A percentile compares a stretch with the other conserved stretches of the same genome.
Conservation (phyloP, 2,329 filamentous ascomycete genomes). For the Ophiostoma perfectum region DNA sequence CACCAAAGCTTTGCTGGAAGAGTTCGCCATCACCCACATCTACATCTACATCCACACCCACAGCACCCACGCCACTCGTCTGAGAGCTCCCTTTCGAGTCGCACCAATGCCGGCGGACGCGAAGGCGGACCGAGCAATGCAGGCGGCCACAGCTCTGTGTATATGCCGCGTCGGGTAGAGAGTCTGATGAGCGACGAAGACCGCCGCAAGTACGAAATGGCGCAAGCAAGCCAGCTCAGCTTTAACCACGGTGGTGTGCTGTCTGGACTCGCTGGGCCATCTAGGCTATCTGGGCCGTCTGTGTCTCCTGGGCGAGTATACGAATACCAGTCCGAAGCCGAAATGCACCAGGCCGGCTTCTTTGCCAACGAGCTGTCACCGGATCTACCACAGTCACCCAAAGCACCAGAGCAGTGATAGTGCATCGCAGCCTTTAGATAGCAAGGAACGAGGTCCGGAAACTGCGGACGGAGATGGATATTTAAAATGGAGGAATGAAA, state of each 20-base stretch:
- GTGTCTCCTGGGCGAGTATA: constrained; percentile 43
- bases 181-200: constrained; percentile 76
- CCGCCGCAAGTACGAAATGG: constrained; percentile 64
- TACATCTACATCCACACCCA: constrained; percentile 35
- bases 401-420: no score
- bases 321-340: constrained; percentile 43
- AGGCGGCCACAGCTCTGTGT: constrained; percentile 49
- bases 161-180: constrained; percentile 63
- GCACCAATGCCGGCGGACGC: constrained; percentile 27
- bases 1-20: constrained; percentile 3
- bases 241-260: constrained; percentile 21
- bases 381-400: no score
- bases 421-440: not conserved
- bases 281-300: constrained; percentile 30
- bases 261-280: no score
- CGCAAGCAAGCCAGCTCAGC: constrained; percentile 51
- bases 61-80: constrained; percentile 57
- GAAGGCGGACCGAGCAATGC: not conserved
- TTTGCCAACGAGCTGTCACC: constrained; percentile 35
- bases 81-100: constrained; percentile 55
- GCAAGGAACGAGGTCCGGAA: no score
- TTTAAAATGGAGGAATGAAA: no score
- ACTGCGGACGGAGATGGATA: no score
- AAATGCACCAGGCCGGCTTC: constrained; percentile 39
- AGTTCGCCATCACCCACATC: not conserved